Percentiles rank a stretch among this genome's conserved stretches.
Evolutionary conservation across 2,329 filamentous ascomycete species (phyloP).

Genomic region (Cladosporium halotolerans): DNA sequence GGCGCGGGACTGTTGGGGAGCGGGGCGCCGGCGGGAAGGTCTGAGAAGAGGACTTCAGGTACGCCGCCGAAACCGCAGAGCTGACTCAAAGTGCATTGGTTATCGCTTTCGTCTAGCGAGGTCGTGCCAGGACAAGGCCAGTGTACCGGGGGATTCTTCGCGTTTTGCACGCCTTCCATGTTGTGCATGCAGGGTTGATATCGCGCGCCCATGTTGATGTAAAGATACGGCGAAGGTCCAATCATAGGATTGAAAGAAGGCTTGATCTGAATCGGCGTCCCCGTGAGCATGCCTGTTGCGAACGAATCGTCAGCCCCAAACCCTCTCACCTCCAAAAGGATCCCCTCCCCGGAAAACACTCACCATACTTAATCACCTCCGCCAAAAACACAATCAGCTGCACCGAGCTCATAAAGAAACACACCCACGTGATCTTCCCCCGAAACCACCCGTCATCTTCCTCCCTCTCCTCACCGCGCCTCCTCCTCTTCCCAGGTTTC

Average conservation of each 20-base stretch:
- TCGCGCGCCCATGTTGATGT: slow-evolving; percentile 95
- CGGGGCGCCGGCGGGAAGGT: slow-evolving; percentile 43
- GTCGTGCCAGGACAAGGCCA: slow-evolving; percentile 75
- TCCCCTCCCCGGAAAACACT: slow-evolving; percentile 25
- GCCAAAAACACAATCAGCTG: slow-evolving; percentile 84
- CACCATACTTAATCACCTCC: slow-evolving; percentile 80
- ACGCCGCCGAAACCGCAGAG: slow-evolving; percentile 80
- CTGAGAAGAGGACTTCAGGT: slow-evolving; percentile 42
- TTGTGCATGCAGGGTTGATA: slow-evolving; percentile 95
- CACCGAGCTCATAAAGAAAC: slow-evolving; percentile 69
- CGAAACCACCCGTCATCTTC: slow-evolving; percentile 49
- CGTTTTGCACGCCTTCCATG: slow-evolving; percentile 50
- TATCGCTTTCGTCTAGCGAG: slow-evolving; percentile 54
- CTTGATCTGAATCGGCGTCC: slow-evolving; percentile 69
- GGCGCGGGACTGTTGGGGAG: slow-evolving; percentile 58
- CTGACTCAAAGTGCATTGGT: slow-evolving; percentile 66
- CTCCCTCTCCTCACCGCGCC: neutral
- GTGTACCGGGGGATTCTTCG: slow-evolving; percentile 43
- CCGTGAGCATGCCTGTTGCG: slow-evolving; percentile 62
- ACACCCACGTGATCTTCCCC: slow-evolving; percentile 66
- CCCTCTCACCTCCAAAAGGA: neutral
- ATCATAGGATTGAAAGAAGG: slow-evolving; percentile 96
- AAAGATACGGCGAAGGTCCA: slow-evolving; percentile 78
- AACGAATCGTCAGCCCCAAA: neutral
- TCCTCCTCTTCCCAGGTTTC: slow-evolving; percentile 20